Evolutionary conservation across 2,329 filamentous ascomycete genomes (phyloP), one percentile per base, ranked within the genome.

Genomic region (Saccharata proteae): DNA sequence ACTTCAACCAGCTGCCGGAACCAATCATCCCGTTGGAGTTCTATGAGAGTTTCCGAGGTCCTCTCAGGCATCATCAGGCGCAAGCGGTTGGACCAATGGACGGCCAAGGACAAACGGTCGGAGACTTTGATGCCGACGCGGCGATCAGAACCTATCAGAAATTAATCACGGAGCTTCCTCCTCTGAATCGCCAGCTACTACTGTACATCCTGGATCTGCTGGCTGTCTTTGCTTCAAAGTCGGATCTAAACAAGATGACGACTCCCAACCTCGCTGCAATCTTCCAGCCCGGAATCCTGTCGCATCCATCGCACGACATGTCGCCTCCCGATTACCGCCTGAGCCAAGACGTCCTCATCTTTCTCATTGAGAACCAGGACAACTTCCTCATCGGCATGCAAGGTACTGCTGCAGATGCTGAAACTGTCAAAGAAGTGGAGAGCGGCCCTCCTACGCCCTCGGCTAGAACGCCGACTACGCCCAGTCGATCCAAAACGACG

Each of bases 321-420:
- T 78, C 84, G 1, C 90, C 90, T 0, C 74, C 81, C 35, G 88
- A 96, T 50, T 98, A 98, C 53, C 77, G 84, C 18, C 65, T 98
- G 5, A 96, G 92, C 51, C 90, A 98, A 65, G 88, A 90, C 47
- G 88, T 98, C 13, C 70, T 98, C 40, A 93, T 98, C 30, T 98
- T 98, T 56, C 62, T 98, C 44, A 98, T 98, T 43, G 86, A 96
- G 51, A 93, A 98, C 47, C 90, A 98, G 54, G 90, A 98, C 49
- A 83, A 93, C 56, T 98, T 98, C 65, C 64, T 98, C 42, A 92
- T 98, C 41, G 90, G 90, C 34, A 98, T 98, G 90, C 83, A 85
- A 51, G 90, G 90, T 26, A 94, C 86, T n/a, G 86, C 76, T n/a
- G 82, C 86, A n/a, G 86, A 94, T 50, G 83, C 92, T 50, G 77